Base-by-base conservation (phyloP, 2,329 filamentous ascomycete genomes). In the Ascosphaera apis region DNA sequence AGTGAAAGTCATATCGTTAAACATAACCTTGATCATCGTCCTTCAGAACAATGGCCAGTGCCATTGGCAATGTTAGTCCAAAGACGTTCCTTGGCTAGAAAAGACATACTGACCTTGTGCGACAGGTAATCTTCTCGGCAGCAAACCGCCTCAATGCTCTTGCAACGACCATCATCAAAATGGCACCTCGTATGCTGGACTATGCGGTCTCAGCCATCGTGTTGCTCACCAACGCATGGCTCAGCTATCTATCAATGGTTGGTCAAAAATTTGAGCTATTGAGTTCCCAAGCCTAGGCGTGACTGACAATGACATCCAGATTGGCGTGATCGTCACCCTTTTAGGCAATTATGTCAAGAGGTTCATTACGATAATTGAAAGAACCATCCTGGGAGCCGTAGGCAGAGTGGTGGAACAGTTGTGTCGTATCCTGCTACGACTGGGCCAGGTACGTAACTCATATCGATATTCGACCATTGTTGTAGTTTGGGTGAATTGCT, bases 61-160 rank as follows among this genome's bases (percentile, higher is more conserved):
- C 13, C 13, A 13, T 13, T 28, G 25, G 25, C 25, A 28, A 28
- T 28, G 25, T 28, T 8, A 28, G 25, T 28, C 25, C 9, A 8
- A 28, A 13, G 25, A 28, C n/a, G n/a, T n/a, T n/a, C n/a, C n/a
- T n/a, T 28, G 13, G 13, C 25, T 13, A 9, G 25, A 9, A 8
- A 13, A 13, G 25, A 28, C 25, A 28, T 28, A 8, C 13, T 13
- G 25, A 28, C 9, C 8, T 13, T 13, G 25, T 28, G 25, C 9
- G 13, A 28, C 25, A 28, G 25, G 9, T 28, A 13, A 28, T 28
- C 25, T 28, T 13, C 8, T 42, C 4, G 40, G 33, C 44, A 44
- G 39, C 18, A 16, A 17, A 8, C n/a, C 16, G 32, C 31, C 35
- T 44, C 33, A 45, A 38, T 23, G 27, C 21, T 15, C 15, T 27